Percentiles rank a stretch among this genome's conserved stretches.
phyloP scores from a whole-genome alignment of 306 rosid species.

The Gynostemma pentaphyllum region DNA sequence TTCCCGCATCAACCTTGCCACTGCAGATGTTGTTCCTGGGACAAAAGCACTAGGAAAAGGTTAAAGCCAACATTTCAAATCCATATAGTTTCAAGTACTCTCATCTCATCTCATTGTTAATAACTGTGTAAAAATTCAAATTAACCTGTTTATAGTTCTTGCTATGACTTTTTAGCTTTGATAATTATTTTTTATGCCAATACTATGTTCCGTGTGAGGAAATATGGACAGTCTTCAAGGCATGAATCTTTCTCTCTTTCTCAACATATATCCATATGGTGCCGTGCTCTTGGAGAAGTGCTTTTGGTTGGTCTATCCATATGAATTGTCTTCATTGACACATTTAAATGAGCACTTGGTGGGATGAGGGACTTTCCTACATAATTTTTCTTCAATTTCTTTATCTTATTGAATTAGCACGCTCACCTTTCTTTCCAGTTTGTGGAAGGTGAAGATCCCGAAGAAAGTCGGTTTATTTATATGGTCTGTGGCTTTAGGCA shows the following conservation, averaged over 20 bases:
- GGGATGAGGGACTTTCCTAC: neutral
- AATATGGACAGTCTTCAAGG: neutral
- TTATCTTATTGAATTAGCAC: neutral
- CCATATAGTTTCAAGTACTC: neutral
- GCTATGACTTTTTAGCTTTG: neutral
- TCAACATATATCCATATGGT: neutral
- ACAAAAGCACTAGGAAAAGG: conserved; percentile 93
- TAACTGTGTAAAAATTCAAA: neutral
- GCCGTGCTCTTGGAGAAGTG: neutral
- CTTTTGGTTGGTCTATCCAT: neutral
- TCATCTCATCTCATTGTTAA: neutral
- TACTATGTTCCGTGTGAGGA: neutral
- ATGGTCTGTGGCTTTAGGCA: no score
- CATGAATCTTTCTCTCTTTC: neutral
- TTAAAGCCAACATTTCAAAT: conserved; percentile 20
- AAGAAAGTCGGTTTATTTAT: no score
- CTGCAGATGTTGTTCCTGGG: conserved; percentile 84
- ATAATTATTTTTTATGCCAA: neutral
- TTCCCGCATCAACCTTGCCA: conserved; percentile 73
- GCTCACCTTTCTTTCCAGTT: no score
- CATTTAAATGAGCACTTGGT: neutral
- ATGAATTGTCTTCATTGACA: neutral
- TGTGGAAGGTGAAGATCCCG: no score
- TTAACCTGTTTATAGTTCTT: neutral
- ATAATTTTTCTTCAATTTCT: neutral